Evolutionary conservation across 2,329 filamentous ascomycete genomes (phyloP).

Genomic region (Aureobasidium sp.): DNA sequence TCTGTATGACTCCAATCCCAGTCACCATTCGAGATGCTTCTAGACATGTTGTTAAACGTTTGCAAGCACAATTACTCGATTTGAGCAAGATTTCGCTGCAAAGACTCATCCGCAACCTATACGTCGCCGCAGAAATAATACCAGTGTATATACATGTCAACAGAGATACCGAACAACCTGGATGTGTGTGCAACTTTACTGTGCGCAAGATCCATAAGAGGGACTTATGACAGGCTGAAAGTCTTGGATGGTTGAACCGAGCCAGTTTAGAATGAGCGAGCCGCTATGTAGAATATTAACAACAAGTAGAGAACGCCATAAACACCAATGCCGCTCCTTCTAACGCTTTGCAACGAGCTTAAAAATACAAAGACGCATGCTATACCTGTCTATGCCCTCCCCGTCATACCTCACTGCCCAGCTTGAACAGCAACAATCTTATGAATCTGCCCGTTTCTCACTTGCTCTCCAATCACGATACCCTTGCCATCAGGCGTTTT

Average conservation of each 20-base stretch:
- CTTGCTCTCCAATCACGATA: neutral
- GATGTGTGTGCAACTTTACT: no score
- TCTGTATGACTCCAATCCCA: no score
- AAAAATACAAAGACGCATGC: neutral
- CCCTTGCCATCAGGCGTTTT: conserved; percentile 7
- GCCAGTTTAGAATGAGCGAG: neutral
- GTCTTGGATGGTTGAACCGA: neutral
- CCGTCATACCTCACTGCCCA: conserved; percentile 17
- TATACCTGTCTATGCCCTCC: neutral
- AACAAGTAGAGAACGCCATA: neutral
- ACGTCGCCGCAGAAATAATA: no score
- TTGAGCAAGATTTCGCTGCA: no score
- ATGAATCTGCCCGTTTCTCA: neutral
- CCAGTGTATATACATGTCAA: no score
- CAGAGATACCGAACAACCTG: no score
- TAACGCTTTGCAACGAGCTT: neutral
- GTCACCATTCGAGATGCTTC: no score
- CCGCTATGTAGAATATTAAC: neutral
- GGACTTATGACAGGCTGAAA: no score
- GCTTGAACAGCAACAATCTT: neutral
- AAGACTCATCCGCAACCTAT: no score
- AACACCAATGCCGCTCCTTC: neutral
- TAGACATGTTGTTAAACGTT: no score
- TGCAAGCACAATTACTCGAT: no score
- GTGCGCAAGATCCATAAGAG: no score